Conservation (phyloP, 2,329 filamentous ascomycete genomes). For the Pseudogymnoascus sp. region DNA sequence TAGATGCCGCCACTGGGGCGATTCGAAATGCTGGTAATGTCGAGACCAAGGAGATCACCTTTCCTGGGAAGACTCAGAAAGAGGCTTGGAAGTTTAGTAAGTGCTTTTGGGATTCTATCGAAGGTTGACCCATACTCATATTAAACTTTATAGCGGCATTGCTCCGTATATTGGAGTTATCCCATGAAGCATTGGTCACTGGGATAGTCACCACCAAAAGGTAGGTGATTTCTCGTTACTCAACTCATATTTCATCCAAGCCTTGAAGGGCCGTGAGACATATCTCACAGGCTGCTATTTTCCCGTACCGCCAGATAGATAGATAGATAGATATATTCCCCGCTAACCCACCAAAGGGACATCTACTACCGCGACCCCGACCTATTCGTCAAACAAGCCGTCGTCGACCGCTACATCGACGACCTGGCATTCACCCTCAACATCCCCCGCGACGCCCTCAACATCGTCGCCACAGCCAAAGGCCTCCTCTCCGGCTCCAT, state of each 20-base stretch:
- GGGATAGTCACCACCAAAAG: constrained; percentile 55
- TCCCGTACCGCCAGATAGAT: too few relatives aligned
- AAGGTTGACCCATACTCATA: constrained; percentile 14
- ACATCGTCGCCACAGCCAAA: constrained; percentile 70
- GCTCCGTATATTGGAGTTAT: constrained; percentile 51
- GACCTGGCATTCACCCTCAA: constrained; percentile 65
- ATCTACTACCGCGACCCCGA: constrained; percentile 72
- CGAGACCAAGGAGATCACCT: constrained; percentile 26
- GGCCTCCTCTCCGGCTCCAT: constrained; percentile 60
- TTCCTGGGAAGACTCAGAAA: constrained; percentile 41
- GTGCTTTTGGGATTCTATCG: constrained; percentile 14
- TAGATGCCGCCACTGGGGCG: background rate
- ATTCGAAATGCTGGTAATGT: background rate
- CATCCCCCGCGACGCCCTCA: constrained; percentile 56
- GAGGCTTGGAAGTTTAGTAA: constrained; percentile 49
- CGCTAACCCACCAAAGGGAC: constrained; percentile 46
- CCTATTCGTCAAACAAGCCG: constrained; percentile 60
- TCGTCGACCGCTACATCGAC: constrained; percentile 67
- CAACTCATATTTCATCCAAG: background rate
- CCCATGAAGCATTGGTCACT: constrained; percentile 50
- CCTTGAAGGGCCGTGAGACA: background rate
- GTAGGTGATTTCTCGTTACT: constrained; percentile 30
- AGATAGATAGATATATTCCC: background rate
- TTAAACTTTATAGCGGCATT: constrained; percentile 40
- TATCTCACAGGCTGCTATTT: constrained; percentile 12